These are phyloP conservation scores for Ganoderma lucidum DNA, from an alignment of 1,284 basidiomycete species.

Conservation along the genomic window DNA sequence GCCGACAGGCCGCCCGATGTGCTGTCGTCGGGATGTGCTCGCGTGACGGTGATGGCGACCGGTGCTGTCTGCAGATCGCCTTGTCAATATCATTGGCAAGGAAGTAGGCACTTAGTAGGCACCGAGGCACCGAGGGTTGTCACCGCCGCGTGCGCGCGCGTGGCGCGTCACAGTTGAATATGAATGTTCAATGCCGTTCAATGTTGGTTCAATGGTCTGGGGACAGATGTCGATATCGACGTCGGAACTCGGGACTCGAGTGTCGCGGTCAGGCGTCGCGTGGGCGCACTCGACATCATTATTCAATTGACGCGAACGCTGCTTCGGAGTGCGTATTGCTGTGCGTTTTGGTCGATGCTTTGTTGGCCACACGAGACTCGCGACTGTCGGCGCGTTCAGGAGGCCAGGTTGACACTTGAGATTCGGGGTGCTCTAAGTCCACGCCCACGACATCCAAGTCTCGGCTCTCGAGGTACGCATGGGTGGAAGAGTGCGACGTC, in stretches of 20 bases:
- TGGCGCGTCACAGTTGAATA: background rate
- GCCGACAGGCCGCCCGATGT: too few species aligned
- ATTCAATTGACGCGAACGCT: background rate
- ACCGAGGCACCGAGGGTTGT: background rate
- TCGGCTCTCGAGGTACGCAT: background rate
- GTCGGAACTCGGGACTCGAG: background rate
- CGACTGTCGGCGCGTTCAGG: too few species aligned
- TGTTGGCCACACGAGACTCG: background rate
- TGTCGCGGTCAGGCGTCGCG: background rate
- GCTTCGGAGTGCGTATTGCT: background rate
- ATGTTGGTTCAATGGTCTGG: too few species aligned
- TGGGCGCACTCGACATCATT: background rate
- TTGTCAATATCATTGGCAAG: too few species aligned
- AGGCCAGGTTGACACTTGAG: background rate
- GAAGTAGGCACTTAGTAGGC: background rate
- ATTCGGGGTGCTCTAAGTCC: background rate
- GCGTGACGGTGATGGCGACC: background rate
- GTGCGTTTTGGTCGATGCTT: background rate
- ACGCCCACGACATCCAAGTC: background rate
- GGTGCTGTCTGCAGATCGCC: background rate
- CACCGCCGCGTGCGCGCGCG: background rate
- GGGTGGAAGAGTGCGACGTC: background rate
- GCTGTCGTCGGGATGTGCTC: background rate
- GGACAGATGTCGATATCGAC: too few species aligned
- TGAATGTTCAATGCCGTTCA: background rate